Percentiles rank a stretch among this genome's conserved stretches.
phyloP scores from a whole-genome alignment of 331 rosid species.

The Stylosanthes scabra region DNA sequence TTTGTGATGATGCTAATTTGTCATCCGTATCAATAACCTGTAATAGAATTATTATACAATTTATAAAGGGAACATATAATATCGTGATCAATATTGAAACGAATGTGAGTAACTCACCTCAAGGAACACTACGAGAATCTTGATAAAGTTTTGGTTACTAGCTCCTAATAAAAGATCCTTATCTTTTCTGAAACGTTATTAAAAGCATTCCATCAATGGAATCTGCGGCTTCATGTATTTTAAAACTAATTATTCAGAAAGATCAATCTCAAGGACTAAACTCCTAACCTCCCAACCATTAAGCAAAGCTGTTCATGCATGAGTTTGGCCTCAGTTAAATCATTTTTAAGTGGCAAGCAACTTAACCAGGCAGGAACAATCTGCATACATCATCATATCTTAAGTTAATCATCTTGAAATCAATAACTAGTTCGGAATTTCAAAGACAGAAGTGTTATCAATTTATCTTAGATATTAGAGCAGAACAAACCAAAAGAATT shows the following conservation, averaged over 20 bases:
- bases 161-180: conserved; percentile 47
- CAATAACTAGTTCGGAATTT: neutral
- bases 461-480: too few relatives aligned
- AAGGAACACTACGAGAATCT: conserved; percentile 41
- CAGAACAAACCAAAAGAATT: neutral
- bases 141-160: conserved; percentile 38
- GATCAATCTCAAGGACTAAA: neutral
- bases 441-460: too few relatives aligned
- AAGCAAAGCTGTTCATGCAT: conserved; percentile 55
- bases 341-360: conserved; percentile 45
- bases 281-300: conserved; percentile 47
- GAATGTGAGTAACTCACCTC: conserved; percentile 37
- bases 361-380: conserved; percentile 51
- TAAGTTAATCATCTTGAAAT: conserved; percentile 14
- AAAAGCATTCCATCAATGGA: conserved; percentile 8
- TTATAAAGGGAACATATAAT: neutral
- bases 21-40: conserved; percentile 44
- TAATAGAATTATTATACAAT: conserved; percentile 7
- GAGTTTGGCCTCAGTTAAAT: conserved; percentile 50
- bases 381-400: conserved; percentile 34
- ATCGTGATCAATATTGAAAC: conserved; percentile 15
- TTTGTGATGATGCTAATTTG: conserved; percentile 43
- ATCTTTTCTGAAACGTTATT: conserved; percentile 43
- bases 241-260: conserved; percentile 1
- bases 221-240: conserved; percentile 10